These are phyloP conservation scores for Jimgerdemannia flammicorona DNA, from an alignment of 192 early-diverging fungal species.

Conservation along the genomic window DNA sequence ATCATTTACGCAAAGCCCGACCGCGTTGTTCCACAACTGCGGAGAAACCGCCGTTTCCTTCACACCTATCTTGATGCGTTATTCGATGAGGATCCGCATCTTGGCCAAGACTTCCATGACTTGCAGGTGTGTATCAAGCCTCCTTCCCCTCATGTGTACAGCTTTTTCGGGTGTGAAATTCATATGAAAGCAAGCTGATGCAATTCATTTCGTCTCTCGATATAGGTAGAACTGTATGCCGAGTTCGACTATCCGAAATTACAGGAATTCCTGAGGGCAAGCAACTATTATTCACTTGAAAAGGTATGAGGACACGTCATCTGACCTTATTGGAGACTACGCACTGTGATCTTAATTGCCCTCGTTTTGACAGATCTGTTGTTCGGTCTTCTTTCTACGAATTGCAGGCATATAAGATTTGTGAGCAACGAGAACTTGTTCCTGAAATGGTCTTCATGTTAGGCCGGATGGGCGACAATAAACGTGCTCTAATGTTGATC, in stretches of 20 bases:
- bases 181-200: not conserved
- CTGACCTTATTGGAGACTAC: too few species aligned
- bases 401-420: conserved; percentile 70
- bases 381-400: not conserved
- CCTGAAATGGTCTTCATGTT: conserved; percentile 97
- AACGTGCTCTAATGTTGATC: conserved; percentile 88
- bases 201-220: not conserved
- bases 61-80: conserved; percentile 93
- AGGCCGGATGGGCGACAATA: conserved; percentile 97
- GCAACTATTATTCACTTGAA: conserved; percentile 74
- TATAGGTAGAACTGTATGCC: conserved; percentile 81
- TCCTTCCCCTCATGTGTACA: not conserved
- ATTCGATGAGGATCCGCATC: conserved; percentile 64
- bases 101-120: conserved; percentile 71
- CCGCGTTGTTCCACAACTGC: conserved; percentile 71
- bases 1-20: conserved; percentile 33
- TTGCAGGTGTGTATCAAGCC: conserved; percentile 37
- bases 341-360: too few species aligned
- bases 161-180: conserved; percentile 6
- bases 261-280: conserved; percentile 80
- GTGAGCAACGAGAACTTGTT: conserved; percentile 83
- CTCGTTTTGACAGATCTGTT: not conserved
- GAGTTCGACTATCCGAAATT: conserved; percentile 77
- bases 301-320: conserved; percentile 38
- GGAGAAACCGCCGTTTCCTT: conserved; percentile 51